Conservation (phyloP, 106 monocot genomes). For the Acanthochlamys bracteata region DNA sequence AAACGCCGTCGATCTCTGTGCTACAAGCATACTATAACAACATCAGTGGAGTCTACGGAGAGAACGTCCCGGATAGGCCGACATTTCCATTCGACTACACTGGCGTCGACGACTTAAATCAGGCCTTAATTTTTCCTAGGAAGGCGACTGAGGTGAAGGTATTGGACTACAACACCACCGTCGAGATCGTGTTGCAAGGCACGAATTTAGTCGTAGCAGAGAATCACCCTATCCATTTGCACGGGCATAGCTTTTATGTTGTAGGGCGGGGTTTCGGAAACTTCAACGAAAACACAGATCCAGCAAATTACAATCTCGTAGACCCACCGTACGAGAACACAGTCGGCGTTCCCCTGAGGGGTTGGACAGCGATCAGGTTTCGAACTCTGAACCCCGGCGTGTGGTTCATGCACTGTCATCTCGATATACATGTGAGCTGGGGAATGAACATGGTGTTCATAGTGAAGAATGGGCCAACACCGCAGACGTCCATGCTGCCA, state of each 20-base stretch:
- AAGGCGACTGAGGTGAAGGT: constrained; percentile 32
- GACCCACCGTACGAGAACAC: constrained; percentile 54
- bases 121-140: constrained; percentile 10
- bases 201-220: constrained; percentile 30
- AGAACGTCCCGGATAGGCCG: constrained; percentile 21
- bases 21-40: constrained; percentile 29
- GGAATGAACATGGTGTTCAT: constrained; percentile 48
- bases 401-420: constrained; percentile 60
- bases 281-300: constrained; percentile 38
- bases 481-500: constrained; percentile 17
- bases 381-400: constrained; percentile 47
- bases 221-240: constrained; percentile 66
- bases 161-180: constrained; percentile 24
- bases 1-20: constrained; percentile 17
- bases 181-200: constrained; percentile 66
- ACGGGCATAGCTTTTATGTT: constrained; percentile 52
- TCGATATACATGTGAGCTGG: constrained; percentile 42
- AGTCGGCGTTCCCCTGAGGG: constrained; percentile 30
- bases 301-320: constrained; percentile 38
- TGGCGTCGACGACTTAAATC: constrained; percentile 14
- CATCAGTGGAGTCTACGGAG: constrained; percentile 11
- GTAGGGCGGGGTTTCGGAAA: constrained; percentile 58
- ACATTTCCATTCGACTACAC: constrained; percentile 38
- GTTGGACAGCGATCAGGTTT: constrained; percentile 49
- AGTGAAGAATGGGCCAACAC: constrained; percentile 28